Base-by-base conservation (phyloP, 495 filamentous ascomycete species). In the Bacidia rubella region DNA sequence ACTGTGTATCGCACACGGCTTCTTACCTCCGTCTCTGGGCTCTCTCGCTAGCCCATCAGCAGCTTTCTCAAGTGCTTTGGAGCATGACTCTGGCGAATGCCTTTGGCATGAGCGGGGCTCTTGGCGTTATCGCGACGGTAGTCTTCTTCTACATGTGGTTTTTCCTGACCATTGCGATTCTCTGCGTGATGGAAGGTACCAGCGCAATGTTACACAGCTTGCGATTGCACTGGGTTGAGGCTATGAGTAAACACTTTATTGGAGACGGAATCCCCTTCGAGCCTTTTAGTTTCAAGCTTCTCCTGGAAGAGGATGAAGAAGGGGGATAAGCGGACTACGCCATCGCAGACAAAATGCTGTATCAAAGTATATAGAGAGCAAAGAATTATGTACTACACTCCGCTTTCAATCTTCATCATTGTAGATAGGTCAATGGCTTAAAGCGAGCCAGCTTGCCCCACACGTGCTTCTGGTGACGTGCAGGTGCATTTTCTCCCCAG, bases 231-330 rank as follows among this genome's bases (percentile, higher is more conserved):
- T 99, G 92, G 92, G 92, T 99, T 53, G 92, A 99, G 66, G 89
- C 92, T n/a, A 96, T 97, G 80, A 92, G 87, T 70, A 98, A 98
- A 70, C 94, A 96, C 73, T 95, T 96, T 71, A 84, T 96, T 65
- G 94, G 94, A 56, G 89, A 89, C 51, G 92, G 92, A 41, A 76
- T 92, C 64, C 73, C 89, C 35, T 97, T 99, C 69, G 73, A 83
- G 60, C 92, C 92, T 9, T 97, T 98, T 66, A 89, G 84, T 62
- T 97, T 97, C 65, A 81, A 82, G 71, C 73, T 79, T 19, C 67
- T 96, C 57, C 67, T 98, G 52, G 92, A 98, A 66, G 88, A 95
- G 65, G 86, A 90, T 51, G 73, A 77, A 42, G 70, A 76, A 26
- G 78, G 81, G 46, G 59, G 59, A 17, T 59, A 41, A 49, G 41